A percentile compares a stretch with the other conserved stretches of the same genome.
phyloP scores from a whole-genome alignment of 352 stramenopile genomes.

The Pythium rishiriense region DNA sequence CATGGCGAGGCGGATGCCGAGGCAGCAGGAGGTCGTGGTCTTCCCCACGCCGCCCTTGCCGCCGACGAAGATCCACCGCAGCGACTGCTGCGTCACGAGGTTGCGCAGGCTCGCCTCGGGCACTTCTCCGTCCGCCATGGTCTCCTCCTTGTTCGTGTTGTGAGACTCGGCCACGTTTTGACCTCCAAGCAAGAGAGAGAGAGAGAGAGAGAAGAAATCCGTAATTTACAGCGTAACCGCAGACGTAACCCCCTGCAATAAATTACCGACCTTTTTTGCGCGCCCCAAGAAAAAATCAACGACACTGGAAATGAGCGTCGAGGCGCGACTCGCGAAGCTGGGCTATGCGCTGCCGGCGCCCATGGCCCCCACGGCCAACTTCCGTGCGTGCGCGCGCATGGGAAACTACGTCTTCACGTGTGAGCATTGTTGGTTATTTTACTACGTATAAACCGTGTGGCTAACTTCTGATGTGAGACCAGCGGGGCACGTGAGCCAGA shows the following conservation, averaged over 20 bases:
- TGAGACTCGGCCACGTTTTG: conserved; percentile 5
- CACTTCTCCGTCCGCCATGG: conserved; percentile 43
- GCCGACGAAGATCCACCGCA: conserved; percentile 96
- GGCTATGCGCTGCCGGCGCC: conserved; percentile 67
- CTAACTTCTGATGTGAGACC: neutral
- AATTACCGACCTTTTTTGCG: conserved; percentile 6
- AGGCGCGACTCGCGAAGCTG: conserved; percentile 66
- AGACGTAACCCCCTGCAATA: neutral
- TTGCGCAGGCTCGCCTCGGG: conserved; percentile 90
- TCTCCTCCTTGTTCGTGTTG: neutral
- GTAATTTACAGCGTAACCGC: neutral
- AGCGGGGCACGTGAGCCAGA: conserved; percentile 71
- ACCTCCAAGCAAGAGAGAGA: neutral
- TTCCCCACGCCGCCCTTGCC: conserved; percentile 96
- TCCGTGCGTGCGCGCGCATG: conserved; percentile 53
- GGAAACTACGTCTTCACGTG: conserved; percentile 79
- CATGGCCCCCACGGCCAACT: conserved; percentile 71
- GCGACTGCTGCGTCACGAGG: conserved; percentile 85
- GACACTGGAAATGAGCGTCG: conserved; percentile 39
- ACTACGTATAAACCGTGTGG: no score
- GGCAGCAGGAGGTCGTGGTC: conserved; percentile 98
- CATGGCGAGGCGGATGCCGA: conserved; percentile 92
- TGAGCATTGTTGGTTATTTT: conserved; percentile 17
- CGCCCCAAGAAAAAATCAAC: neutral
- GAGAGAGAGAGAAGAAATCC: neutral